phyloP scores from a whole-genome alignment of 1,139 yeast genomes.

The Debaryomyces fabryi region DNA sequence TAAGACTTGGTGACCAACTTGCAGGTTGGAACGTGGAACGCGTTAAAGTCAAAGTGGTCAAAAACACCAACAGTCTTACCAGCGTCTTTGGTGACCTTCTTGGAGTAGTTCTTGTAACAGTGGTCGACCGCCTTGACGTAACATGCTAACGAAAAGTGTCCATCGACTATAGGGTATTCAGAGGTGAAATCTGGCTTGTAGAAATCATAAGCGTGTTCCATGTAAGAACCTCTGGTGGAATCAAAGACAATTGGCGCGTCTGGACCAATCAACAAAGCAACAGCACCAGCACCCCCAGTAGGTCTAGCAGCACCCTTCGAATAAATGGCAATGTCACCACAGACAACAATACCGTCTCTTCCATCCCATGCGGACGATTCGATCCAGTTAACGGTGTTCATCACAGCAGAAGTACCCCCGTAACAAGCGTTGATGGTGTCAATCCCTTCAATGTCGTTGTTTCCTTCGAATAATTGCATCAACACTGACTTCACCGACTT shows the following conservation, averaged over 20 bases:
- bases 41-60: slow-evolving; percentile 86
- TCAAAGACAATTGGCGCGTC: slow-evolving; percentile 97
- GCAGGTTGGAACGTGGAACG: slow-evolving; percentile 98
- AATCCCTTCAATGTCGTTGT: slow-evolving; percentile 91
- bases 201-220: slow-evolving; percentile 97
- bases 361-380: slow-evolving; percentile 99
- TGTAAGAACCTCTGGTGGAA: slow-evolving; percentile 81
- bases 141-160: slow-evolving; percentile 92
- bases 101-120: slow-evolving; percentile 81
- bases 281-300: slow-evolving; percentile 99
- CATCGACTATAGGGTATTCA: slow-evolving; percentile 98
- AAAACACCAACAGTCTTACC: slow-evolving; percentile 62
- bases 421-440: slow-evolving; percentile 98
- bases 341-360: slow-evolving; percentile 93
- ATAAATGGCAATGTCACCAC: slow-evolving; percentile 98
- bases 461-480: slow-evolving; percentile 91
- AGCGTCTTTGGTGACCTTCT: slow-evolving; percentile 66
- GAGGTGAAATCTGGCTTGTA: slow-evolving; percentile 96
- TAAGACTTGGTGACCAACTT: slow-evolving; percentile 91
- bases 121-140: slow-evolving; percentile 92
- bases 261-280: slow-evolving; percentile 94
- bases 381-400: slow-evolving; percentile 94
- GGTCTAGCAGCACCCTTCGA: slow-evolving; percentile 99
- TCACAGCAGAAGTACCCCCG: slow-evolving; percentile 96
- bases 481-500: slow-evolving; percentile 95